Base-by-base conservation (phyloP, 805 yeast genomes). In the Metschnikowia lachancei region DNA sequence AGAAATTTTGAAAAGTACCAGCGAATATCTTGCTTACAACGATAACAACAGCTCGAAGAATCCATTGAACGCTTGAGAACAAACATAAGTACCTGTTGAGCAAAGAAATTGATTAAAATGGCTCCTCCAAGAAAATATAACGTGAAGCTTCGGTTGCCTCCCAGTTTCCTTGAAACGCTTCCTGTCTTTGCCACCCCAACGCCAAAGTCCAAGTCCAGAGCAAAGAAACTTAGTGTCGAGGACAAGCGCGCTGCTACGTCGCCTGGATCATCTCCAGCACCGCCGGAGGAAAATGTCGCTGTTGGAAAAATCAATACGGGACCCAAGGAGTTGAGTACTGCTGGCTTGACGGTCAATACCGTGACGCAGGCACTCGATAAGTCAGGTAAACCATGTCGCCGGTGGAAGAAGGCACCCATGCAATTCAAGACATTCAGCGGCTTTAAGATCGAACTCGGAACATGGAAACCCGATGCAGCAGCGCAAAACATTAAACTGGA, bases 371-470 rank as follows among this genome's bases (percentile, higher is more conserved):
- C 56, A 0, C 59, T 71, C 39, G 75, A 70, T 48, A 66, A 63
- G 43, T 58, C 68, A 11, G 74, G 75, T 7, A 60, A 51, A 39
- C 71, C 72, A 24, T 47, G 53, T 36, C 51, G 51, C 41, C 62
- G 53, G 47, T 72, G 75, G 75, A 58, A 52, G 22, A 69, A 70
- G 50, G 58, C 57, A 18, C 60, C 68, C 2, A 45, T 62, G 10
- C 59, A 61, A 43, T 69, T 71, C 56, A 72, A 72, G 63, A 69
- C 76, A 1, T 72, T 72, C 54, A 67, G 68, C 37, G 77, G 77
- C 11, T 72, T 66, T 57, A 70, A 69, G 52, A 62, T 69, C 11
- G 58, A 58, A 38, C 59, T 65, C 19, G 50, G 46, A 22, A 41
- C 37, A 14, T 55, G 59, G 59, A 42, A 32, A 18, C 47, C 32